These are phyloP conservation scores for Sphaerosporella brunnea DNA, from an alignment of 495 filamentous ascomycete genomes.

Conservation along the genomic window DNA sequence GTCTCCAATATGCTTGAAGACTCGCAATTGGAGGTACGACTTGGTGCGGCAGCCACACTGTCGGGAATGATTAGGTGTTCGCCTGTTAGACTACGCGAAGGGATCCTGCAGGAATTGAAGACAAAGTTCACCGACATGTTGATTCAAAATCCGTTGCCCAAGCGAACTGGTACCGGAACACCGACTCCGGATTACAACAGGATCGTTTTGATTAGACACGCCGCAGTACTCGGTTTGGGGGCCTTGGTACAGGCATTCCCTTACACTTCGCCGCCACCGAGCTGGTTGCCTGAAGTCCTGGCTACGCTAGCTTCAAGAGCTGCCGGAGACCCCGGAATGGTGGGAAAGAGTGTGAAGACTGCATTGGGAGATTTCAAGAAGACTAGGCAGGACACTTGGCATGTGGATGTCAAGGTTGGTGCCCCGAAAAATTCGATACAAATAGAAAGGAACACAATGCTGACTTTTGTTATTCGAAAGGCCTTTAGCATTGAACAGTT, in stretches of 20 bases:
- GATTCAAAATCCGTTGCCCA: conserved; percentile 66
- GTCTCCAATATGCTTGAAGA: conserved; percentile 90
- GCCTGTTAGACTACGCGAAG: conserved; percentile 58
- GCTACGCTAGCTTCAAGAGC: conserved; percentile 70
- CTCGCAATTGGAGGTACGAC: conserved; percentile 78
- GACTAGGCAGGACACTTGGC: conserved; percentile 97
- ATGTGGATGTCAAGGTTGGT: conserved; percentile 85
- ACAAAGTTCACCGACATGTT: conserved; percentile 62
- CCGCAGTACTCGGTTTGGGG: conserved; percentile 81
- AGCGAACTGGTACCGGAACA: conserved; percentile 43
- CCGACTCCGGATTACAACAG: conserved; percentile 72
- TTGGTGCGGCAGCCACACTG: conserved; percentile 77
- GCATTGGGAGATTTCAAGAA: conserved; percentile 98
- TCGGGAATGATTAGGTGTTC: conserved; percentile 98
- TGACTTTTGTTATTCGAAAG: conserved; percentile 31
- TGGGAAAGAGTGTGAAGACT: conserved; percentile 92
- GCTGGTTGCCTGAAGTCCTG: conserved; percentile 85
- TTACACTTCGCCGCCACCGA: conserved; percentile 78
- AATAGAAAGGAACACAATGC: too few relatives aligned
- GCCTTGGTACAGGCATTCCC: conserved; percentile 92
- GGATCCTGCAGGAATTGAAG: conserved; percentile 57
- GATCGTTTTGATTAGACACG: conserved; percentile 66
- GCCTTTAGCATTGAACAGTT: conserved; percentile 83
- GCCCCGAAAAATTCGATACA: conserved; percentile 9
- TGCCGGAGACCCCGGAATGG: conserved; percentile 73